A percentile compares a stretch with the other conserved stretches of the same genome.
phyloP scores from a whole-genome alignment of 2,329 filamentous ascomycete genomes.

The Fusarium annulatum region DNA sequence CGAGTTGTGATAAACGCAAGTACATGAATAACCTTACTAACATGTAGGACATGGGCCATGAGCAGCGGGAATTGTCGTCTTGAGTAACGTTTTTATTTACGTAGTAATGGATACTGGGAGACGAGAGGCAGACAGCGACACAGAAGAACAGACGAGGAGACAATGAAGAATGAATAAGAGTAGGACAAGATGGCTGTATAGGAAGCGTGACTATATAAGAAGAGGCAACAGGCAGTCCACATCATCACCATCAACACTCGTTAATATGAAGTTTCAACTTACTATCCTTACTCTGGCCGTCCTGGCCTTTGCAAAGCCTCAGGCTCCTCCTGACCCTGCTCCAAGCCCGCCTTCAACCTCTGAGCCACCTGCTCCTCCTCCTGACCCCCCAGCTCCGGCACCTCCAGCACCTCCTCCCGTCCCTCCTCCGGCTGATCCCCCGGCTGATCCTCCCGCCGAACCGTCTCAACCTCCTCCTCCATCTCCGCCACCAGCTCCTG shows the following conservation, averaged over 20 bases:
- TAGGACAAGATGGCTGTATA: neutral
- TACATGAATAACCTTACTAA: no score
- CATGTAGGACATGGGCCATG: no score
- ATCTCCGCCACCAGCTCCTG: conserved; percentile 5
- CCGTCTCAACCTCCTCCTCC: conserved; percentile 17
- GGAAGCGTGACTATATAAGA: neutral
- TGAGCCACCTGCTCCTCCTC: conserved; percentile 6
- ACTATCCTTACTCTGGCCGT: conserved; percentile 36
- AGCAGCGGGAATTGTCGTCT: no score
- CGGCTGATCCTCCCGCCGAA: neutral
- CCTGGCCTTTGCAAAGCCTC: conserved; percentile 42
- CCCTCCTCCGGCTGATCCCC: neutral
- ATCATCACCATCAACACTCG: conserved; percentile 2
- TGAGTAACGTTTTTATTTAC: no score
- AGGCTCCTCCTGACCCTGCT: conserved; percentile 24
- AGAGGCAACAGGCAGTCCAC: neutral
- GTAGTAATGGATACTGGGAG: no score
- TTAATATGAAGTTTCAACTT: conserved; percentile 45
- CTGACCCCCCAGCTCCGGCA: neutral
- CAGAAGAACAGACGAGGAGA: neutral
- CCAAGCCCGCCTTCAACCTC: conserved; percentile 11
- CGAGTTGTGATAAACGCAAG: neutral
- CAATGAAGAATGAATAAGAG: neutral
- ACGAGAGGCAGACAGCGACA: no score
- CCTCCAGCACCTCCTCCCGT: neutral